Evolutionary conservation across 495 filamentous ascomycete species (phyloP).

Genomic region (Filosporella fistucella): DNA sequence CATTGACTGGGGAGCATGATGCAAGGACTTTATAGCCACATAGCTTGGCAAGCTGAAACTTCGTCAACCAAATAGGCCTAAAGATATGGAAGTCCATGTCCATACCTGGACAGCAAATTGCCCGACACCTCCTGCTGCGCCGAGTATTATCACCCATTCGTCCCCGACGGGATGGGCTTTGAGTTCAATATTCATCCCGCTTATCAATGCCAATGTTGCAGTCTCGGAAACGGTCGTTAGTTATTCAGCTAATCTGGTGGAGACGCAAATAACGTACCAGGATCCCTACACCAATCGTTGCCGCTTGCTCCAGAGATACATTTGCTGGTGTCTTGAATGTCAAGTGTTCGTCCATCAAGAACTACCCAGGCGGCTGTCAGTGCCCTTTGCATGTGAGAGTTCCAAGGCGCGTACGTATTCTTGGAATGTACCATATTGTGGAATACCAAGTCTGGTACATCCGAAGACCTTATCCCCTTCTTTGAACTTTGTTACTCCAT

Average conservation of each 20-base stretch:
- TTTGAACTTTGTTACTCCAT: constrained; percentile 24
- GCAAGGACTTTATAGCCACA: constrained; percentile 38
- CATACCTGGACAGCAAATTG: constrained; percentile 32
- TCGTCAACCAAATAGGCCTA: too few relatives aligned
- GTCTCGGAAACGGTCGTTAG: constrained; percentile 18
- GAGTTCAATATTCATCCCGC: constrained; percentile 9
- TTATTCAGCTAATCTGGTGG: background rate
- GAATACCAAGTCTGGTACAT: constrained; percentile 35
- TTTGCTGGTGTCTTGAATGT: constrained; percentile 28
- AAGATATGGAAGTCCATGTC: too few relatives aligned
- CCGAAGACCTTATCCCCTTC: constrained; percentile 35
- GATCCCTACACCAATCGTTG: constrained; percentile 35
- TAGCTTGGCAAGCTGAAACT: constrained; percentile 27
- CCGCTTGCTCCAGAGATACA: constrained; percentile 29
- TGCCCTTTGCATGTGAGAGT: background rate
- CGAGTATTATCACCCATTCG: constrained; percentile 3
- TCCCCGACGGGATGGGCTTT: background rate
- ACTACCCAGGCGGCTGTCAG: constrained; percentile 25
- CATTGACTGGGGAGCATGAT: constrained; percentile 33
- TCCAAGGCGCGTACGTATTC: constrained; percentile 25
- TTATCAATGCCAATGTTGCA: constrained; percentile 21
- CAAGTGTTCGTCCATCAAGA: constrained; percentile 36
- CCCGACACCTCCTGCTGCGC: constrained; percentile 26
- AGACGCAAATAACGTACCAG: constrained; percentile 22
- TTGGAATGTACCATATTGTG: constrained; percentile 36